Evolutionary conservation across 176 grass and related monocot species (phyloP).

Genomic region (Echinochloa phyllopogon): DNA sequence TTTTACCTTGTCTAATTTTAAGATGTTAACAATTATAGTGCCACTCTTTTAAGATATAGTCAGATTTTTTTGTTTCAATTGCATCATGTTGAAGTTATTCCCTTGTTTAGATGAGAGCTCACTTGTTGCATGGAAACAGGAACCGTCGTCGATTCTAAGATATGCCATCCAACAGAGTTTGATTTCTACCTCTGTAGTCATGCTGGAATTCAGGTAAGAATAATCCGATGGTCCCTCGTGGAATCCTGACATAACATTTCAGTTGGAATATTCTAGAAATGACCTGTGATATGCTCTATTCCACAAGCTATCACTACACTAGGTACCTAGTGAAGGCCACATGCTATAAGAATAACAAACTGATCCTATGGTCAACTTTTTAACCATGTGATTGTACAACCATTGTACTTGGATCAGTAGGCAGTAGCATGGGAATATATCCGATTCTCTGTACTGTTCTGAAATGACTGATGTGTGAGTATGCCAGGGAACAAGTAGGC

Average conservation of each 20-base stretch:
- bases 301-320: slow-evolving; percentile 36
- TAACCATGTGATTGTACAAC: slow-evolving; percentile 49
- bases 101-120: slow-evolving; percentile 21
- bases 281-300: slow-evolving; percentile 37
- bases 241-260: slow-evolving; percentile 32
- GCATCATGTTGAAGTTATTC: not conserved
- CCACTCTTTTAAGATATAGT: not conserved
- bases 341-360: slow-evolving; percentile 40
- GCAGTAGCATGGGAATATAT: slow-evolving; percentile 41
- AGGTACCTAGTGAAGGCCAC: slow-evolving; percentile 21
- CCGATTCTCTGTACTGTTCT: slow-evolving; percentile 22
- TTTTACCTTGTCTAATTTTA: not conserved
- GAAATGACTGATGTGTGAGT: slow-evolving; percentile 51
- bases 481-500: slow-evolving; percentile 77
- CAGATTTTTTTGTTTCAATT: not conserved
- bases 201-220: slow-evolving; percentile 98
- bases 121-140: slow-evolving; percentile 49
- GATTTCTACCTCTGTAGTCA: slow-evolving; percentile 99
- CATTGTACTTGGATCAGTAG: slow-evolving; percentile 32
- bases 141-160: slow-evolving; percentile 98
- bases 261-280: slow-evolving; percentile 31
- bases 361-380: slow-evolving; percentile 23
- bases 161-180: slow-evolving; percentile 96
- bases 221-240: slow-evolving; percentile 13
- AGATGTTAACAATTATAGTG: not conserved